Evolutionary conservation across 2,329 filamentous ascomycete species (phyloP).

Genomic region (Colletotrichum salicis): DNA sequence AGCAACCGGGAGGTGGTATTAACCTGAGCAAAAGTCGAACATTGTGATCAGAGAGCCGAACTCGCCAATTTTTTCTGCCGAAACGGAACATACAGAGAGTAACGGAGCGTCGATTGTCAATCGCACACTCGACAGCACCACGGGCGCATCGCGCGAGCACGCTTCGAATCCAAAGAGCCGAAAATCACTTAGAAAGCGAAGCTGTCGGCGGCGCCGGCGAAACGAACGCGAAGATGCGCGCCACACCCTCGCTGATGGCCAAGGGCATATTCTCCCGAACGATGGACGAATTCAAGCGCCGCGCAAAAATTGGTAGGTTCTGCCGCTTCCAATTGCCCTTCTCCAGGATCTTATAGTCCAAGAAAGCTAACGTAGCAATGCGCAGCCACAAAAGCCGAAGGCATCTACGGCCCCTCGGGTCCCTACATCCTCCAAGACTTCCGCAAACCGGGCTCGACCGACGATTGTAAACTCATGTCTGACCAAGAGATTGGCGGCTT

Average conservation of each 20-base stretch:
- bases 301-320: slow-evolving; percentile 63
- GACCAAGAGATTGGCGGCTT: slow-evolving; percentile 89
- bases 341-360: neutral
- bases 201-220: neutral
- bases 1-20: neutral
- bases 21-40: neutral
- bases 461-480: slow-evolving; percentile 80
- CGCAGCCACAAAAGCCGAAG: slow-evolving; percentile 75
- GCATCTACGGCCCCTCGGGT: slow-evolving; percentile 70
- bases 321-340: neutral
- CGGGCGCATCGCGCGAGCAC: neutral
- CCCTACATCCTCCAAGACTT: slow-evolving; percentile 76
- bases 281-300: slow-evolving; percentile 68
- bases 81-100: neutral
- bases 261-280: slow-evolving; percentile 69
- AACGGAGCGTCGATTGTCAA: neutral
- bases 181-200: neutral
- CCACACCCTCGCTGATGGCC: slow-evolving; percentile 52
- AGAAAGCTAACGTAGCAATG: neutral
- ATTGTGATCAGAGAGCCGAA: neutral
- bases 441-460: slow-evolving; percentile 56
- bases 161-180: neutral
- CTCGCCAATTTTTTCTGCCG: neutral
- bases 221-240: slow-evolving; percentile 55
- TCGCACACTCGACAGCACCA: neutral